Evolutionary conservation across 495 filamentous ascomycete genomes (phyloP), one percentile per base, ranked within the genome.

Genomic region (Talaromyces ruber): DNA sequence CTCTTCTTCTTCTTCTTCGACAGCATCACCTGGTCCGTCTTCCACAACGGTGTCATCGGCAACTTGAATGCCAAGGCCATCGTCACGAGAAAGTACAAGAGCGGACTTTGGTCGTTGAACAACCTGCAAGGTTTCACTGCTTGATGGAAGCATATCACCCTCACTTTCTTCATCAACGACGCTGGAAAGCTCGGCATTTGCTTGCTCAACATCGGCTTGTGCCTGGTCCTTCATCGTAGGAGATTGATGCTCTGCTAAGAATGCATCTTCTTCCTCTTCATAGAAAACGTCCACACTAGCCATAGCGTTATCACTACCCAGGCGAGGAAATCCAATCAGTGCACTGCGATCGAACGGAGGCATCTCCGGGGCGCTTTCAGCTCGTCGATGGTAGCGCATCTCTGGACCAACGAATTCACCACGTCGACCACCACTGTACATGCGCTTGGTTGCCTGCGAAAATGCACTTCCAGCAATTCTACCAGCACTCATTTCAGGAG

Each of bases 321-420:
- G 80, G 45, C 79, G 79, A 58, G 81, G 77, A 62, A 84, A 76
- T 12, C 82, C 81, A 6, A 11, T 25, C 43, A 88, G 81, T 52
- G 83, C 74, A 28, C 79, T 82, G 57, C 81, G 82, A 61, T 93
- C 92, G 65, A 96, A 91, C 6, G 92, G 86, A 50, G 85, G 86
- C 81, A 96, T 85, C 66, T 89, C 90, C 6, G 94, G 94, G 9
- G 94, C 92, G 73, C 93, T 97, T 72, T 97, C 93, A 1, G 93
- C 85, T 53, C 94, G 87, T 64, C 93, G 84, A 72, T 97, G 93
- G 67, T 92, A 94, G 55, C 93, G 89, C 84, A 91, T 90, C 56
- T 91, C 91, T 8, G 89, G 88, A 1, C 90, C 90, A 62, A 81
- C 78, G 65, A 93, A 92, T 32, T 88, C 87, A 60, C 87, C 88